Conservation (phyloP, 192 early-diverging fungal genomes). For the Entophlyctis luteolus region DNA sequence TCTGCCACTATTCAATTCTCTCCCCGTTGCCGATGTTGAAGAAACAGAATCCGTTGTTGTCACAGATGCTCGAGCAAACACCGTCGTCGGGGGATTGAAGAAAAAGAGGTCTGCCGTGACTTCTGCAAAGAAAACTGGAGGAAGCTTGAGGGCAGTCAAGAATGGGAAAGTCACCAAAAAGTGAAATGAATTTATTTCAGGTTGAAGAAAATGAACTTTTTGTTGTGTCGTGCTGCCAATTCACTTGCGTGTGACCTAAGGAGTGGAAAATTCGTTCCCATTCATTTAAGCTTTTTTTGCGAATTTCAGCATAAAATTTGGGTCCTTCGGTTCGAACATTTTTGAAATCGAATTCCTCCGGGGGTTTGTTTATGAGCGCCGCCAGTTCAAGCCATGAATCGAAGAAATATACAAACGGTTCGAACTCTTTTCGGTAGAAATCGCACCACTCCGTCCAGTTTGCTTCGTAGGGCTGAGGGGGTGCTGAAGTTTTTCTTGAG, state of each 20-base stretch:
- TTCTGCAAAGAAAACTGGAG: no score
- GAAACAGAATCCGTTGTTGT: neutral
- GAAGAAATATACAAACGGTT: conserved; percentile 21
- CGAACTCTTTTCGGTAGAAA: conserved; percentile 20
- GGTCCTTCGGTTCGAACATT: conserved; percentile 5
- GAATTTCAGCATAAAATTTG: conserved; percentile 1
- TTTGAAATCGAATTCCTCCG: conserved; percentile 12
- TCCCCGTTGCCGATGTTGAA: conserved; percentile 24
- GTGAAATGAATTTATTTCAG: no score
- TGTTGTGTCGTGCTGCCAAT: neutral
- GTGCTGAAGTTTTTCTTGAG: neutral
- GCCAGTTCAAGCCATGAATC: conserved; percentile 18
- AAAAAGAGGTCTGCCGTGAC: no score
- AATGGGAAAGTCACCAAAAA: no score
- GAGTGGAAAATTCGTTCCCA: conserved; percentile 5
- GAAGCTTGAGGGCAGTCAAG: no score
- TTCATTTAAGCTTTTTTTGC: neutral
- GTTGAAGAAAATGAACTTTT: no score
- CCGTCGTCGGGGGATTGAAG: no score
- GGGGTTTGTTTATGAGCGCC: neutral
- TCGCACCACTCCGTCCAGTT: conserved; percentile 18
- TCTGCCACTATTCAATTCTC: conserved; percentile 69
- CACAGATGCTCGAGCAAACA: neutral
- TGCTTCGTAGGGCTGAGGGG: neutral
- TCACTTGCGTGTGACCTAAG: neutral